These are phyloP conservation scores for Ganoderma meredithae DNA, from an alignment of 1,284 basidiomycete species.

Conservation along the genomic window DNA sequence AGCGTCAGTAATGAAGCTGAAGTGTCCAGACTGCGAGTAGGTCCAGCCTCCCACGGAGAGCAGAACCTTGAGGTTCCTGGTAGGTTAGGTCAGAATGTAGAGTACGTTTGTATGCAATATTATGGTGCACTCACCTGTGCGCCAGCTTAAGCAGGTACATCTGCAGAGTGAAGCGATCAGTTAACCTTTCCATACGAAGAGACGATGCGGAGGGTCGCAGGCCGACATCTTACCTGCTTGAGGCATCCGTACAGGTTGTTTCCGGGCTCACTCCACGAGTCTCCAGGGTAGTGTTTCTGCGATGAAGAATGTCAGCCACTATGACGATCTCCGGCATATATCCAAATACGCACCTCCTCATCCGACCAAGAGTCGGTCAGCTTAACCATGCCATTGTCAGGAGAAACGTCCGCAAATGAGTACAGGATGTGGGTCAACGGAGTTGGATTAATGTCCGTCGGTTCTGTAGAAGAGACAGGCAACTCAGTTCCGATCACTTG, in stretches of 20 bases:
- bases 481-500: not conserved
- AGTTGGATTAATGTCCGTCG: slow-evolving; percentile 62
- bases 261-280: slow-evolving; percentile 68
- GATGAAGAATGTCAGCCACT: not conserved
- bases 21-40: slow-evolving; percentile 72
- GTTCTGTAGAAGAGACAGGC: slow-evolving; percentile 50
- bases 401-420: slow-evolving; percentile 82
- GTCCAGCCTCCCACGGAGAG: slow-evolving; percentile 83
- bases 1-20: slow-evolving; percentile 64
- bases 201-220: slow-evolving; percentile 4
- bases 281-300: slow-evolving; percentile 72
- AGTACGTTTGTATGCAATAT: slow-evolving; percentile 29
- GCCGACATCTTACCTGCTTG: slow-evolving; percentile 69
- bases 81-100: not conserved
- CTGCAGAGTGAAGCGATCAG: slow-evolving; percentile 33
- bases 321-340: not conserved
- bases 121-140: slow-evolving; percentile 56
- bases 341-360: slow-evolving; percentile 61
- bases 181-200: not conserved
- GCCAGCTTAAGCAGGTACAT: slow-evolving; percentile 74
- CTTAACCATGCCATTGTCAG: slow-evolving; percentile 68
- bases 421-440: slow-evolving; percentile 84
- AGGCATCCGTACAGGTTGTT: slow-evolving; percentile 89
- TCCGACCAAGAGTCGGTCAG: slow-evolving; percentile 88
- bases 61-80: slow-evolving; percentile 77